Evolutionary conservation across 2,329 filamentous ascomycete genomes (phyloP).

Genomic region (Trichoderma sp.): DNA sequence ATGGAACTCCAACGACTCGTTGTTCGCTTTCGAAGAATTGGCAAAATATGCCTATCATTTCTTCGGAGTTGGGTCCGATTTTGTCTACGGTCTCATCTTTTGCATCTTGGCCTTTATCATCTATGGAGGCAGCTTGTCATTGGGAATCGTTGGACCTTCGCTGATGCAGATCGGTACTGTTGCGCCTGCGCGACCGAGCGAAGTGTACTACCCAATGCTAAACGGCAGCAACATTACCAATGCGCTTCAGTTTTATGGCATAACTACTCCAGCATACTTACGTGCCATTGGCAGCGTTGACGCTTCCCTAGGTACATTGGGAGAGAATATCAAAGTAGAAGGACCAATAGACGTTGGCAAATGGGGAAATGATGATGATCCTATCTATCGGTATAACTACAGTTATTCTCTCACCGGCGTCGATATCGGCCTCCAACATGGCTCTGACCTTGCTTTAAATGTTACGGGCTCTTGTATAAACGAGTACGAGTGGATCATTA

Average conservation of each 20-base stretch:
- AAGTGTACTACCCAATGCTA: not conserved
- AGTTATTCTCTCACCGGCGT: not conserved
- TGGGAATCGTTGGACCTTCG: not conserved
- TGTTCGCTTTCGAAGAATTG: not conserved
- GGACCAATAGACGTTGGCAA: not conserved
- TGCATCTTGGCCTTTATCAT: not conserved
- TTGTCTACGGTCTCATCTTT: not conserved
- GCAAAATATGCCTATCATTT: not conserved
- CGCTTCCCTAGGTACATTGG: not conserved
- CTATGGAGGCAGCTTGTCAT: not conserved
- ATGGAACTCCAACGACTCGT: not conserved
- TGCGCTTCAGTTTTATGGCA: not conserved
- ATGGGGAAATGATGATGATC: not conserved
- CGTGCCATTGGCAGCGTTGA: not conserved
- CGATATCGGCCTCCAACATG: not conserved
- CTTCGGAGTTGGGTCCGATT: not conserved
- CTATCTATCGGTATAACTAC: not conserved
- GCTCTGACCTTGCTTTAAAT: not conserved
- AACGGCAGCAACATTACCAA: not conserved
- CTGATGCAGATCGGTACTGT: not conserved
- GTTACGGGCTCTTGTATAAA: not conserved
- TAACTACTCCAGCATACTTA: not conserved
- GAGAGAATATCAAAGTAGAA: not conserved
- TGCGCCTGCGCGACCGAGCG: not conserved
- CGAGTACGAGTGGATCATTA: not conserved